Percentiles rank a stretch among this genome's conserved stretches.
Evolutionary conservation across 1,139 yeast genomes (phyloP).

Genomic region (Yamadazyma blattariae): DNA sequence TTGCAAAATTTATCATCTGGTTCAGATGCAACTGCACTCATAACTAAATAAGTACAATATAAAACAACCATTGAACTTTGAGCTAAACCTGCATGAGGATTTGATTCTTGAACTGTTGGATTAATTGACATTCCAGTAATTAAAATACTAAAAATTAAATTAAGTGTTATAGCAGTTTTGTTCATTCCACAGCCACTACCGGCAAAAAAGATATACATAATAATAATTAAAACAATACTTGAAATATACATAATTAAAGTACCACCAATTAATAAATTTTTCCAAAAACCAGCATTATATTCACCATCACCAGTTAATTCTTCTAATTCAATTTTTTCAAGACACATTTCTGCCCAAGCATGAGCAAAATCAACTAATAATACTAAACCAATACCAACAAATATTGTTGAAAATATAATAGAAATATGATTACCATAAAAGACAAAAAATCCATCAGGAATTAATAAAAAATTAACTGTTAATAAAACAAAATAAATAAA

Average conservation of each 20-base stretch:
- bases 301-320: slow-evolving; percentile 65
- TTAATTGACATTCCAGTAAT: slow-evolving; percentile 73
- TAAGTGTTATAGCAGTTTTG: slow-evolving; percentile 79
- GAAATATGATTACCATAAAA: slow-evolving; percentile 92
- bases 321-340: slow-evolving; percentile 83
- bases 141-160: slow-evolving; percentile 59
- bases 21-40: slow-evolving; percentile 94
- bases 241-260: slow-evolving; percentile 81
- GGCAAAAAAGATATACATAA: slow-evolving; percentile 85
- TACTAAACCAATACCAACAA: slow-evolving; percentile 85
- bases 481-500: slow-evolving; percentile 58
- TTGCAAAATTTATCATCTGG: slow-evolving; percentile 93
- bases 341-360: slow-evolving; percentile 97
- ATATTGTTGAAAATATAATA: slow-evolving; percentile 77
- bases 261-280: slow-evolving; percentile 76
- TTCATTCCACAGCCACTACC: slow-evolving; percentile 87
- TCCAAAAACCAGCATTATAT: slow-evolving; percentile 63
- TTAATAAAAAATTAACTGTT: slow-evolving; percentile 58
- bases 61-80: slow-evolving; percentile 95
- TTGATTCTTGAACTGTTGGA: slow-evolving; percentile 84
- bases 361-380: slow-evolving; percentile 95
- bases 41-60: slow-evolving; percentile 86
- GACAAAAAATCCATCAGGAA: slow-evolving; percentile 85
- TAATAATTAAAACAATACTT: slow-evolving; percentile 64
- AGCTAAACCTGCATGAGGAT: slow-evolving; percentile 94